phyloP scores from a whole-genome alignment of 2,329 filamentous ascomycete species.

The Ascocoryne sarcoides region DNA sequence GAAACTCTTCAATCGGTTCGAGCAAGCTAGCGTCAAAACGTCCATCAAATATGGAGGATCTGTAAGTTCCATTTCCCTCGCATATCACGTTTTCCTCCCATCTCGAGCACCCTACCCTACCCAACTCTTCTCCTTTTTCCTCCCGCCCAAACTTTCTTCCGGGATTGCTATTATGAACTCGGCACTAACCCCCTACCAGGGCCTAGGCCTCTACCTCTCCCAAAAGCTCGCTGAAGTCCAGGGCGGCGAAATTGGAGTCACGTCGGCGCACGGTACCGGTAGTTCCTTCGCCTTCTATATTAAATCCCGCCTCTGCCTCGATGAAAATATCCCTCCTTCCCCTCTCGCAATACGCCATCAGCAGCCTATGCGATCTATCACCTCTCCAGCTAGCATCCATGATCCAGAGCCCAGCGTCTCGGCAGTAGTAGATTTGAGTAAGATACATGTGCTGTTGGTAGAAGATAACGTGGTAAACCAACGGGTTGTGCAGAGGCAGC shows the following conservation, averaged over 20 bases:
- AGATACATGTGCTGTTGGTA: conserved; percentile 40
- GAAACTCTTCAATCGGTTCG: conserved; percentile 70
- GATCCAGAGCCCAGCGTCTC: no score
- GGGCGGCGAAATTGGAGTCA: conserved; percentile 69
- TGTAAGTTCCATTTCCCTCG: no score
- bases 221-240: conserved; percentile 69
- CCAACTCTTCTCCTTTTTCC: no score
- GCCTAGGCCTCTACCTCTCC: conserved; percentile 71
- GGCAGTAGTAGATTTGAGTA: conserved; percentile 6
- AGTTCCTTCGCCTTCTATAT: conserved; percentile 72
- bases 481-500: conserved; percentile 41
- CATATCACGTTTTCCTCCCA: no score
- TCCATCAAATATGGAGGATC: conserved; percentile 68
- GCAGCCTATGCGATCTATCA: not conserved
- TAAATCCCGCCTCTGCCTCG: conserved; percentile 36
- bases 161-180: no score
- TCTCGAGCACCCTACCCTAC: no score
- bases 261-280: conserved; percentile 56
- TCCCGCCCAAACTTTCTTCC: no score
- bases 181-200: no score
- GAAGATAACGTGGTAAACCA: conserved; percentile 56
- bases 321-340: conserved; percentile 39
- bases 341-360: not conserved
- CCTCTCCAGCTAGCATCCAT: no score
- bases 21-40: conserved; percentile 68